phyloP scores from a whole-genome alignment of 495 filamentous ascomycete species.

The Hypoxylon rickii region DNA sequence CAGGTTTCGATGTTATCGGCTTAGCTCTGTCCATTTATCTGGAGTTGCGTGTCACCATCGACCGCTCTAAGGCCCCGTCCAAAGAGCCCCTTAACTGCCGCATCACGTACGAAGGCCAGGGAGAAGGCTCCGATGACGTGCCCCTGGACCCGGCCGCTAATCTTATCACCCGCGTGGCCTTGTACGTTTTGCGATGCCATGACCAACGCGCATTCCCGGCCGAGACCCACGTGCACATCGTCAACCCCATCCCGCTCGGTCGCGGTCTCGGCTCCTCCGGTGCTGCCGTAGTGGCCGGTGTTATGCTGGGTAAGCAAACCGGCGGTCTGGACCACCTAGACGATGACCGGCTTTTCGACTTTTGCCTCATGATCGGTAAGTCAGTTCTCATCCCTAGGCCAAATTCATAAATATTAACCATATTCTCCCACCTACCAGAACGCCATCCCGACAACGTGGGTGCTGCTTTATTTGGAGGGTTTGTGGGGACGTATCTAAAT shows the following conservation, averaged over 20 bases:
- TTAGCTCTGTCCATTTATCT: constrained; percentile 90
- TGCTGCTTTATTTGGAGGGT: constrained; percentile 93
- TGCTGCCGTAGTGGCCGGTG: constrained; percentile 92
- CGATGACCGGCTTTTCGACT: constrained; percentile 87
- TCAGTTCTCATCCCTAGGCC: too few relatives aligned
- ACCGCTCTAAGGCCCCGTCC: constrained; percentile 56
- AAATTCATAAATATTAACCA: too few relatives aligned
- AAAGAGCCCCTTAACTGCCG: constrained; percentile 76
- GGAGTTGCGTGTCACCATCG: constrained; percentile 76
- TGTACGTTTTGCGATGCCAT: constrained; percentile 93
- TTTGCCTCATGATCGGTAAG: constrained; percentile 87
- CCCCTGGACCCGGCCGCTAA: constrained; percentile 78
- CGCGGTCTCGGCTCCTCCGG: constrained; percentile 90
- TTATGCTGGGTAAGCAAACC: constrained; percentile 87
- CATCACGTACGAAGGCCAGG: constrained; percentile 86
- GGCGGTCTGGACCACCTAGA: constrained; percentile 75
- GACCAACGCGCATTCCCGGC: constrained; percentile 77
- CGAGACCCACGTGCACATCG: constrained; percentile 88
- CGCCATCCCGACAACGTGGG: constrained; percentile 97
- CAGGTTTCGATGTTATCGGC: constrained; percentile 96
- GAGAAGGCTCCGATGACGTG: constrained; percentile 73
- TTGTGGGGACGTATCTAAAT: constrained; percentile 93
- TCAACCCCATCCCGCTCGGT: constrained; percentile 89
- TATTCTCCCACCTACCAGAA: constrained; percentile 52
- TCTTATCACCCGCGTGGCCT: constrained; percentile 85